phyloP scores from a whole-genome alignment of 2,329 filamentous ascomycete genomes.

The Malbranchea zuffiana region DNA sequence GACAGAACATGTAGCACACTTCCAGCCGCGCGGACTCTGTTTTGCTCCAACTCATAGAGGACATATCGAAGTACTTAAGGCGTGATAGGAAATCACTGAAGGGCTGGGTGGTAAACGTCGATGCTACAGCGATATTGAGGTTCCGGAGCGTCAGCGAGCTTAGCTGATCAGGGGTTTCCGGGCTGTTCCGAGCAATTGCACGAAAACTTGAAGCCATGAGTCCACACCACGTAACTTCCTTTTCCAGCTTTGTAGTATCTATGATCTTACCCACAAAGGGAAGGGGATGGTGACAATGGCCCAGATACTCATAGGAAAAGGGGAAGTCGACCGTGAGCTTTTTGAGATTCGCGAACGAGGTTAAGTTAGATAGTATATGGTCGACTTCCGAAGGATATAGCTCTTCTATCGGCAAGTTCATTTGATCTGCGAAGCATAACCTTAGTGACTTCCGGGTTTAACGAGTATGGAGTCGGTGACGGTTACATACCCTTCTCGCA shows the following conservation, averaged over 20 bases:
- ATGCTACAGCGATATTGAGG: not conserved
- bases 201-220: not conserved
- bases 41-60: not conserved
- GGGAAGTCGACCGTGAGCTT: not conserved
- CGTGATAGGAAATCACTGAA: not conserved
- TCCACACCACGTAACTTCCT: not conserved
- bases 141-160: not conserved
- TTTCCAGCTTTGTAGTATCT: not conserved
- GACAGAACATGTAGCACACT: no score
- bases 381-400: not conserved
- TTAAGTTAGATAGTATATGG: not conserved
- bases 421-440: not conserved
- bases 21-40: no score
- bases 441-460: not conserved
- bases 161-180: not conserved
- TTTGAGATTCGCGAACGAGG: not conserved
- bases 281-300: no score
- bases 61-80: not conserved
- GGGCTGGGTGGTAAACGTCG: not conserved
- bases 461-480: no score
- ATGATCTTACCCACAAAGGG: not conserved
- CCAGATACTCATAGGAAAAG: not conserved
- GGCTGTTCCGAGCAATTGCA: not conserved
- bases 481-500: not conserved
- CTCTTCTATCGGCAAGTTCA: not conserved